Percentiles rank a stretch among this genome's conserved stretches.
These are phyloP conservation scores for Calocera viscosa DNA, from an alignment of 768 basidiomycete genomes.

Conservation along the genomic window DNA sequence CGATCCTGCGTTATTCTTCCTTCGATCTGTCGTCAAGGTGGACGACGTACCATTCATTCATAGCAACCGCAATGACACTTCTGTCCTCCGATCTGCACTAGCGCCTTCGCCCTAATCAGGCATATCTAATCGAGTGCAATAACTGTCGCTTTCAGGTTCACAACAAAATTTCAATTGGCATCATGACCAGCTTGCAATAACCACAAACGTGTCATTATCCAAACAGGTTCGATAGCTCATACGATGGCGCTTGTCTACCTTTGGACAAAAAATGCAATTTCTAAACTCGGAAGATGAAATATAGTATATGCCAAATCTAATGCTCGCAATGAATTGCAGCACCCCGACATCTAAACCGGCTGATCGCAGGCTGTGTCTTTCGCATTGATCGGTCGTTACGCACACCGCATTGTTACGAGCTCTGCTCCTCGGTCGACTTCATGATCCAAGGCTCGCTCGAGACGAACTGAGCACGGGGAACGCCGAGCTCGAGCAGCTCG, in stretches of 20 bases:
- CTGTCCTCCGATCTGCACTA: too few species aligned
- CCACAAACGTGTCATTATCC: not conserved
- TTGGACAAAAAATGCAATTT: constrained; percentile 6
- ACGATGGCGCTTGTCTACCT: not conserved
- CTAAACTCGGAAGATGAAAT: constrained; percentile 4
- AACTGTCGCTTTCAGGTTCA: too few species aligned
- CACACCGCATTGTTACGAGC: constrained; percentile 7
- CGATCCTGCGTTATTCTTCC: too few species aligned
- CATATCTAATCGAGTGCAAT: too few species aligned
- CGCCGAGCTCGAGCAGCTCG: constrained; percentile 85
- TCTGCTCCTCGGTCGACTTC: constrained; percentile 38
- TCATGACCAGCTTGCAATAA: not conserved
- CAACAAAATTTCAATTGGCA: constrained; percentile 5
- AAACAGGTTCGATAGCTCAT: not conserved
- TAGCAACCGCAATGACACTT: too few species aligned
- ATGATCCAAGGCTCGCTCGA: constrained; percentile 63
- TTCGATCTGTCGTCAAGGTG: too few species aligned
- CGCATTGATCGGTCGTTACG: not conserved
- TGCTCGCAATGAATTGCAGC: not conserved
- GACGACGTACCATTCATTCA: too few species aligned
- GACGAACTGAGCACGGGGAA: constrained; percentile 68
- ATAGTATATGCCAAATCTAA: not conserved
- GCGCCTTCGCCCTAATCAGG: too few species aligned
- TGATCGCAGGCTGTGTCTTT: not conserved
- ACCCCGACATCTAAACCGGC: not conserved